Percentiles rank a stretch among this genome's conserved stretches.
phyloP scores from a whole-genome alignment of 805 yeast genomes.

The Alloascoidea africana region DNA sequence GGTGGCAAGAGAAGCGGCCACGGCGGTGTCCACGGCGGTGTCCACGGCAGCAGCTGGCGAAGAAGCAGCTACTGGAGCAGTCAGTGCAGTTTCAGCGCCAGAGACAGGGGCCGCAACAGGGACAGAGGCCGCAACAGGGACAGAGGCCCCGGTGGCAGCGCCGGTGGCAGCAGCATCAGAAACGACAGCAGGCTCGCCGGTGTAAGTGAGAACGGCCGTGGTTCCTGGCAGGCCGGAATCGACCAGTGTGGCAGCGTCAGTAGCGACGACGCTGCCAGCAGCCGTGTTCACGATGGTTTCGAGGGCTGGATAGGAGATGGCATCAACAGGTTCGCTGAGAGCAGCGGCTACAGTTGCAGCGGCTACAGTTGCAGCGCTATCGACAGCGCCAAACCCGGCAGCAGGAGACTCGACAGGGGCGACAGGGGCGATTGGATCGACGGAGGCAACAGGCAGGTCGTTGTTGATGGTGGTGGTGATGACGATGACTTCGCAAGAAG shows the following conservation, averaged over 20 bases:
- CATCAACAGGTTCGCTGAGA: not conserved
- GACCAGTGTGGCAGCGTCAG: not conserved
- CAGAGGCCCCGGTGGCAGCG: not conserved
- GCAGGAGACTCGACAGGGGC: not conserved
- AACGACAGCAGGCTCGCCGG: not conserved
- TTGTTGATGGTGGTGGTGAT: too few relatives aligned
- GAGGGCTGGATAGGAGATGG: not conserved
- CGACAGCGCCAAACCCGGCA: not conserved
- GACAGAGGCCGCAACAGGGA: not conserved
- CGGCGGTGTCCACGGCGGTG: not conserved
- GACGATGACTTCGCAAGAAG: too few relatives aligned
- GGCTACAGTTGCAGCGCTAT: not conserved
- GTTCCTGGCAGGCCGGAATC: too few relatives aligned
- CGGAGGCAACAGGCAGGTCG: too few relatives aligned
- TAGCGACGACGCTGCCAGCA: slow-evolving; percentile 2
- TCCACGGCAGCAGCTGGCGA: not conserved
- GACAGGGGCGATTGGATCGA: not conserved
- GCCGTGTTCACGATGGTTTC: too few relatives aligned
- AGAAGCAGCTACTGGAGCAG: not conserved
- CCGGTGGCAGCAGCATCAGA: slow-evolving; percentile 1
- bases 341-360: not conserved
- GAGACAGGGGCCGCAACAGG: not conserved
- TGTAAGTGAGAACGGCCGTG: too few relatives aligned
- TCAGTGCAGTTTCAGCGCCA: not conserved
- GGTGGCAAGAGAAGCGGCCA: not conserved